A percentile compares a stretch with the other conserved stretches of the same genome.
Evolutionary conservation across 768 basidiomycete genomes (phyloP).

Genomic region (Leccinum rimulosum): DNA sequence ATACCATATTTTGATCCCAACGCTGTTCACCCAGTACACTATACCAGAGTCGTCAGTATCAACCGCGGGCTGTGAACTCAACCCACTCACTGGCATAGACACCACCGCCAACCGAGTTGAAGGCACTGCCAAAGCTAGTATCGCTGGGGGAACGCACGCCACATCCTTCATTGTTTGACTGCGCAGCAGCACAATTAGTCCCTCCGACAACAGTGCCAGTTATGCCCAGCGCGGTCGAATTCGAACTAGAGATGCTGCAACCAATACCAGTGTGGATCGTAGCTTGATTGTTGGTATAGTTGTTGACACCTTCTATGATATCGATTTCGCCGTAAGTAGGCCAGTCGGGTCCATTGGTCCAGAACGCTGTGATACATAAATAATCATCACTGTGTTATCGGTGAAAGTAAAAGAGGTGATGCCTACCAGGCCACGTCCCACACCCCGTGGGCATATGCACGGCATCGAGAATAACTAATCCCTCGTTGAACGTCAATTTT

Average conservation of each 20-base stretch:
- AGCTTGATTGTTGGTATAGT: slow-evolving; percentile 78
- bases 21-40: slow-evolving; percentile 43
- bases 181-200: slow-evolving; percentile 66
- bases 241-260: slow-evolving; percentile 56
- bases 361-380: slow-evolving; percentile 37
- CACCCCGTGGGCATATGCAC: slow-evolving; percentile 90
- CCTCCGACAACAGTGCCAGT: slow-evolving; percentile 65
- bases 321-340: slow-evolving; percentile 70
- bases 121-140: slow-evolving; percentile 78
- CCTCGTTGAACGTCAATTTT: slow-evolving; percentile 54
- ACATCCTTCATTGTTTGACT: slow-evolving; percentile 79
- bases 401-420: not conserved
- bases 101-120: slow-evolving; percentile 84
- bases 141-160: slow-evolving; percentile 61
- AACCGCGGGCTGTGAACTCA: not conserved
- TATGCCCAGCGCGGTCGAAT: slow-evolving; percentile 48
- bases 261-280: slow-evolving; percentile 78
- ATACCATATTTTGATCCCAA: slow-evolving; percentile 81
- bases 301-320: slow-evolving; percentile 80
- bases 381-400: not conserved
- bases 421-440: slow-evolving; percentile 72
- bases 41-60: slow-evolving; percentile 2
- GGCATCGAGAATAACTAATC: slow-evolving; percentile 77
- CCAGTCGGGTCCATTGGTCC: slow-evolving; percentile 49
- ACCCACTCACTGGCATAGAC: slow-evolving; percentile 79